Percentiles rank a stretch among this genome's conserved stretches.
Conservation (phyloP, 257 asterid genomes). For the Salvia hispanica region DNA sequence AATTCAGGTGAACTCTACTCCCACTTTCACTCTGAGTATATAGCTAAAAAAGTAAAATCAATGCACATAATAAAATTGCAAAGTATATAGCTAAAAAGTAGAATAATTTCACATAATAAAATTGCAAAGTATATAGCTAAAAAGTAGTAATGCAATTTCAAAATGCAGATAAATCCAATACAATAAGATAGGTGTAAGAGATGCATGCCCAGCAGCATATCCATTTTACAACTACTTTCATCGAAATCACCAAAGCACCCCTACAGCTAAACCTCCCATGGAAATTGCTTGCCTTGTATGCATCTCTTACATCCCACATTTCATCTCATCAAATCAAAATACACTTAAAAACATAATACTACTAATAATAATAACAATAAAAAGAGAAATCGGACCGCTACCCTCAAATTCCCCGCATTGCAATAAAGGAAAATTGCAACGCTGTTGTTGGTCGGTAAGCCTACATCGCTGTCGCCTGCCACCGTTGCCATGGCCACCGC, state of each 20-base stretch:
- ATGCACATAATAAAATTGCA: background rate
- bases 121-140: background rate
- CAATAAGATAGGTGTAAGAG: conserved; percentile 41
- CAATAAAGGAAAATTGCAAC: conserved; percentile 28
- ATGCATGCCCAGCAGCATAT: conserved; percentile 46
- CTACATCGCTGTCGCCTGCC: background rate
- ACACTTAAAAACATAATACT: background rate
- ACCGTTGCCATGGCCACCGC: background rate
- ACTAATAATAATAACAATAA: background rate
- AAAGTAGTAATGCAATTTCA: background rate
- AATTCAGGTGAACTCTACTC: background rate
- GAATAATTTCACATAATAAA: background rate
- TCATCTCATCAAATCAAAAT: conserved; percentile 20
- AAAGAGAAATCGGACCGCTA: conserved; percentile 44
- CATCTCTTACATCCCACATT: conserved; percentile 42
- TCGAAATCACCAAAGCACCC: background rate
- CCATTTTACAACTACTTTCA: background rate
- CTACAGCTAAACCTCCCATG: background rate
- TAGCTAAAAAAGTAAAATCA: background rate
- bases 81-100: background rate
- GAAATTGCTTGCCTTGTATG: conserved; percentile 37
- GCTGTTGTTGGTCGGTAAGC: background rate
- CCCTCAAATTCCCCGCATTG: conserved; percentile 55
- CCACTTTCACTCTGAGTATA: background rate
- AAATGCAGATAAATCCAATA: conserved; percentile 11